These are phyloP conservation scores for Novakomyces olei DNA, from an alignment of 805 yeast species.

Conservation along the genomic window DNA sequence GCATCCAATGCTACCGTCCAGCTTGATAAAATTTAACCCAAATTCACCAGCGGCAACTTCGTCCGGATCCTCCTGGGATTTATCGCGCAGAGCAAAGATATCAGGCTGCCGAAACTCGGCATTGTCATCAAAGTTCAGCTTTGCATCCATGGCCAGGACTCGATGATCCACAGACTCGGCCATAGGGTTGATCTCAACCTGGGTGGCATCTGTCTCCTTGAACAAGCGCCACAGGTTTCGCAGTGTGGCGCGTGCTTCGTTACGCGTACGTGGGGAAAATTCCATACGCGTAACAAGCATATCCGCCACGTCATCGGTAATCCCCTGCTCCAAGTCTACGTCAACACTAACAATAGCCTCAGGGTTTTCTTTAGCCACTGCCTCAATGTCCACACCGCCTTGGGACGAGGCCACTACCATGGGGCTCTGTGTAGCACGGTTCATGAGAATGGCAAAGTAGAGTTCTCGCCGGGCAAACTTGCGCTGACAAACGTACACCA, in stretches of 20 bases:
- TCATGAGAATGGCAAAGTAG: slow-evolving; percentile 82
- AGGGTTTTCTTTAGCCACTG: slow-evolving; percentile 83
- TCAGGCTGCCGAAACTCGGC: slow-evolving; percentile 89
- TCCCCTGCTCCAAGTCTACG: slow-evolving; percentile 55
- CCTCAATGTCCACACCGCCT: slow-evolving; percentile 99
- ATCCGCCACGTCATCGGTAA: slow-evolving; percentile 52
- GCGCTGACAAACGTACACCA: slow-evolving; percentile 88
- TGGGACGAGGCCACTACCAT: slow-evolving; percentile 87
- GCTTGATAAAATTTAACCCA: slow-evolving; percentile 87
- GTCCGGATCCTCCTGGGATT: slow-evolving; percentile 93
- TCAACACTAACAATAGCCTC: slow-evolving; percentile 75
- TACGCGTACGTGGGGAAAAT: slow-evolving; percentile 51
- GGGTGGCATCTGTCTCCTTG: slow-evolving; percentile 83
- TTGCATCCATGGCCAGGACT: slow-evolving; percentile 97
- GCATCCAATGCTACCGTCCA: slow-evolving; percentile 97
- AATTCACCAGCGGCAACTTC: slow-evolving; percentile 80
- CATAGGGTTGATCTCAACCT: slow-evolving; percentile 95
- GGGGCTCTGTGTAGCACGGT: slow-evolving; percentile 76
- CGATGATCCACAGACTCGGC: slow-evolving; percentile 77
- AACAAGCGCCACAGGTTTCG: slow-evolving; percentile 75
- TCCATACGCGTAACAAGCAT: slow-evolving; percentile 65
- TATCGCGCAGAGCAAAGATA: slow-evolving; percentile 90
- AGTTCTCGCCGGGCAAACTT: slow-evolving; percentile 88
- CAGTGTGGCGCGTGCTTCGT: slow-evolving; percentile 73
- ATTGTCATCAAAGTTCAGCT: slow-evolving; percentile 92